Conservation (phyloP, 2,329 filamentous ascomycete species). For the Aureobasidium sp. region DNA sequence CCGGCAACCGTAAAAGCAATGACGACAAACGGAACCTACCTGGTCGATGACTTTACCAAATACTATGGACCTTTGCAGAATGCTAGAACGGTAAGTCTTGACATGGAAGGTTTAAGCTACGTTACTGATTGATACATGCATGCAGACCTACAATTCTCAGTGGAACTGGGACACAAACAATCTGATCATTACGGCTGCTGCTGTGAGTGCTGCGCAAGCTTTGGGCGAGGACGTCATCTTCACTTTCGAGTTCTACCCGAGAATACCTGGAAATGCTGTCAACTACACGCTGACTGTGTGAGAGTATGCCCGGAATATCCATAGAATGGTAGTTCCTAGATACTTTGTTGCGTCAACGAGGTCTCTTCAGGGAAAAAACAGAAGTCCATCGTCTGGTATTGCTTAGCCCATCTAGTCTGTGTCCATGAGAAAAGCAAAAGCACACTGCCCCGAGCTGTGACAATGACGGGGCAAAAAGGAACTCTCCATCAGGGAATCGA, state of each 20-base stretch:
- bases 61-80: constrained; percentile 48
- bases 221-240: constrained; percentile 42
- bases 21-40: constrained; percentile 41
- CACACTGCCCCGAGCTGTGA: too few species aligned
- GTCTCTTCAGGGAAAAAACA: too few species aligned
- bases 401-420: too few species aligned
- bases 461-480: not conserved
- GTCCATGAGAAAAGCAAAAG: too few species aligned
- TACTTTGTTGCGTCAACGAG: too few species aligned
- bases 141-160: constrained; percentile 42
- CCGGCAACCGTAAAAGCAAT: constrained; percentile 48
- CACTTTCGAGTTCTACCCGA: constrained; percentile 50
- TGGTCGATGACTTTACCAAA: constrained; percentile 53
- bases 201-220: constrained; percentile 42
- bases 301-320: not conserved
- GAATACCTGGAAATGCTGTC: constrained; percentile 42
- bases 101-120: too few species aligned
- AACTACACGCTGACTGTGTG: constrained; percentile 44
- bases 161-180: constrained; percentile 45
- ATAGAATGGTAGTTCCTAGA: too few species aligned
- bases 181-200: constrained; percentile 42
- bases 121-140: constrained; percentile 6
- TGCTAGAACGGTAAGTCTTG: constrained; percentile 21
- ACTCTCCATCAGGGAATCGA: constrained; percentile 8
- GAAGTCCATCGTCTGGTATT: too few species aligned